phyloP scores from a whole-genome alignment of 257 asterid species.

The Plectranthus barbatus region DNA sequence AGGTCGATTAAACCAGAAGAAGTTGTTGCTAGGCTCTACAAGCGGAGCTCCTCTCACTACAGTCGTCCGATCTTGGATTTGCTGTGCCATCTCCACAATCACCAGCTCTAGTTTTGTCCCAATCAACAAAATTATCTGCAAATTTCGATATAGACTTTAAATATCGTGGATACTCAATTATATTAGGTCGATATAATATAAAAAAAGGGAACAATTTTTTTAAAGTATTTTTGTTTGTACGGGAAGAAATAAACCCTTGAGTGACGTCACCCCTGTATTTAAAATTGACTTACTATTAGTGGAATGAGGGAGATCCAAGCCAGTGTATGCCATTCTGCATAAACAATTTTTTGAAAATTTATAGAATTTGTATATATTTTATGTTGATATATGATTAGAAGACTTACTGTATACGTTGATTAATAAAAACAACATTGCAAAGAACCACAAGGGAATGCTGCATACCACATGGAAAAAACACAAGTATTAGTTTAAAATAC shows the following conservation, averaged over 20 bases:
- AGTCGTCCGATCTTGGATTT: conserved; percentile 42
- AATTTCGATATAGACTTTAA: too few species aligned
- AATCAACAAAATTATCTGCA: conserved; percentile 39
- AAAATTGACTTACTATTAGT: conserved; percentile 32
- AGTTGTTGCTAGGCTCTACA: conserved; percentile 54
- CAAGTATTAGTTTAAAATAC: background rate
- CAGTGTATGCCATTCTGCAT: conserved; percentile 54
- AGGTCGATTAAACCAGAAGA: conserved; percentile 63
- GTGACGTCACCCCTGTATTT: too few species aligned
- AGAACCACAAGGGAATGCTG: conserved; percentile 57
- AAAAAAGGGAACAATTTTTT: too few species aligned
- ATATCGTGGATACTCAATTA: too few species aligned
- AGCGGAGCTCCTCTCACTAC: conserved; percentile 52
- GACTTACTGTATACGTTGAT: conserved; percentile 50
- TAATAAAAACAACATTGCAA: conserved; percentile 36
- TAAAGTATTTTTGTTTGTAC: too few species aligned
- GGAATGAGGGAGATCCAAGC: conserved; percentile 47
- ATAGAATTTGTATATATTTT: too few species aligned
- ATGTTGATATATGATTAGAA: background rate
- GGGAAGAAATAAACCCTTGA: too few species aligned
- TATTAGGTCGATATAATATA: too few species aligned
- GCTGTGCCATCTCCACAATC: conserved; percentile 63
- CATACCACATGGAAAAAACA: conserved; percentile 9
- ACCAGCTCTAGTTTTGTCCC: conserved; percentile 60
- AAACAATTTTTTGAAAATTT: background rate